Evolutionary conservation across 768 basidiomycete species (phyloP).

Genomic region (Lactarius vividus): DNA sequence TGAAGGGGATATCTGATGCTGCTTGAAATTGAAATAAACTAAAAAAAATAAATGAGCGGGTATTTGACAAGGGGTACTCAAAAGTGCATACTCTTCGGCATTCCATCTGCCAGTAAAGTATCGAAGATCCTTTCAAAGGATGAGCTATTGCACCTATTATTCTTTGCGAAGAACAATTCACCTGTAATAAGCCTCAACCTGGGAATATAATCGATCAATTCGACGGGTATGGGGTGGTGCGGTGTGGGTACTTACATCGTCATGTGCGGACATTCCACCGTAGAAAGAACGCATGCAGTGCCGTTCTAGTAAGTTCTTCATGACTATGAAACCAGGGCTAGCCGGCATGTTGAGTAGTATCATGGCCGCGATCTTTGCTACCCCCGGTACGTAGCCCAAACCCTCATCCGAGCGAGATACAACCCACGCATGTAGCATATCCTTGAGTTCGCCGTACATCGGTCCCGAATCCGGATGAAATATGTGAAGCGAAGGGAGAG

Average conservation of each 20-base stretch:
- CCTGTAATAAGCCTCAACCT: constrained; percentile 94
- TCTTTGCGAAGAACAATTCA: constrained; percentile 32
- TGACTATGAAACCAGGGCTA: constrained; percentile 71
- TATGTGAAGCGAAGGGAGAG: constrained; percentile 75
- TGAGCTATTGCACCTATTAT: neutral
- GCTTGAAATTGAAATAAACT: constrained; percentile 96
- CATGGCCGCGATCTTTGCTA: constrained; percentile 81
- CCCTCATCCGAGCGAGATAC: constrained; percentile 82
- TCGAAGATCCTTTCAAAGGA: constrained; percentile 71
- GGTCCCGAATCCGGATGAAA: constrained; percentile 77
- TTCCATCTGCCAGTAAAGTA: constrained; percentile 84
- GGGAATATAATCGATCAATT: constrained; percentile 19
- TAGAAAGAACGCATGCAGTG: constrained; percentile 86
- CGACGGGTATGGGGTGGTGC: constrained; percentile 15
- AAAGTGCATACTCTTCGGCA: constrained; percentile 77
- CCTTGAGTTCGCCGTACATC: constrained; percentile 75
- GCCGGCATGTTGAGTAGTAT: constrained; percentile 77
- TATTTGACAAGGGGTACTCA: neutral
- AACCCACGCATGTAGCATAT: constrained; percentile 85
- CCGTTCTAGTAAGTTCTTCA: constrained; percentile 83
- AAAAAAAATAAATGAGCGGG: constrained; percentile 1
- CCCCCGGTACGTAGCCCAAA: constrained; percentile 67
- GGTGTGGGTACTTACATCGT: constrained; percentile 61
- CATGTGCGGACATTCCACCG: constrained; percentile 62
- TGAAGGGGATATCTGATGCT: constrained; percentile 83